These are phyloP conservation scores for Ettlia oleoabundans DNA, from an alignment of 139 green algal genomes.

Conservation along the genomic window DNA sequence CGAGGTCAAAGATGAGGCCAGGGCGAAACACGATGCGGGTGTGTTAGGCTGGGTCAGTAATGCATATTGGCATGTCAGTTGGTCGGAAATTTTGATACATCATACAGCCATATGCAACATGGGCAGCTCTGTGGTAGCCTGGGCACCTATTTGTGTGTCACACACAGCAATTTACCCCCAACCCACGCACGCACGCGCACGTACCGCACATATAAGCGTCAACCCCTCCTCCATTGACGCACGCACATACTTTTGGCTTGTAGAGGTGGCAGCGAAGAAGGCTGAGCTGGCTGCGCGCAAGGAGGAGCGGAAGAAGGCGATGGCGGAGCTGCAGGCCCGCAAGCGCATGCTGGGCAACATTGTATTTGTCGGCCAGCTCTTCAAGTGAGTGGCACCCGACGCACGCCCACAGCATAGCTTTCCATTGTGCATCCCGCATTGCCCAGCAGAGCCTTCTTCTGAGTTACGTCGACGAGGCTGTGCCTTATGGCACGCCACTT, in stretches of 20 bases:
- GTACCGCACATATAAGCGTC: no score
- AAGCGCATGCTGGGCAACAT: constrained; percentile 96
- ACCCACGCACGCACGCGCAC: no score
- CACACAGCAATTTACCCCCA: no score
- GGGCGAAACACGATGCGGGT: constrained; percentile 21
- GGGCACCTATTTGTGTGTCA: no score
- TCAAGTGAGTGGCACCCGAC: constrained; percentile 47
- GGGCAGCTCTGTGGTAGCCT: no score
- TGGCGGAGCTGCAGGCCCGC: constrained; percentile 76
- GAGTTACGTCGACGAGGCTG: not conserved
- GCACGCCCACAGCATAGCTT: not conserved
- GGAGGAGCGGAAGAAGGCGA: constrained; percentile 47
- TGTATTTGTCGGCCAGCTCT: constrained; percentile 96
- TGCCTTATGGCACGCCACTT: not conserved
- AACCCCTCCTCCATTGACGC: no score
- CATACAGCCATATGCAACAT: no score
- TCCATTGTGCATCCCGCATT: not conserved
- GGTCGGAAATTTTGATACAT: no score
- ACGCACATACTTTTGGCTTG: not conserved
- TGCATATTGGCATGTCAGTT: no score
- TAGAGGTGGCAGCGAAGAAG: constrained; percentile 51
- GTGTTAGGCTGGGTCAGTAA: not conserved
- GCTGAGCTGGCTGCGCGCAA: constrained; percentile 31
- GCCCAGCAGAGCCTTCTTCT: not conserved
- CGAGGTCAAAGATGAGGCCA: constrained; percentile 46